Conservation (phyloP, 306 rosid species). For the Prunus mira region DNA sequence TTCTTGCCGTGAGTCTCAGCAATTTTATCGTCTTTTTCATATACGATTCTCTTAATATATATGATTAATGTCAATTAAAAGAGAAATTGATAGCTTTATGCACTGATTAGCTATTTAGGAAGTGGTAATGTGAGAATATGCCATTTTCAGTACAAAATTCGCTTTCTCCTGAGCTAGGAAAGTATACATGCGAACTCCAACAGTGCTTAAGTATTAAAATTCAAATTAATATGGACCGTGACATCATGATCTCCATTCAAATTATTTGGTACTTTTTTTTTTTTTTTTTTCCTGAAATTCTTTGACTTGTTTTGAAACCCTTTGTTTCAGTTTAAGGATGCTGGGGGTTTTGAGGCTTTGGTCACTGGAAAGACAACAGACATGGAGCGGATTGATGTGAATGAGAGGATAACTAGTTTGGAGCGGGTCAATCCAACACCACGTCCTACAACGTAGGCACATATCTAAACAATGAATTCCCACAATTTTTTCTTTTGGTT, state of each 20-base stretch:
- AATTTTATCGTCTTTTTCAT: background rate
- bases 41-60: background rate
- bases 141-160: background rate
- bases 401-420: slow-evolving; percentile 87
- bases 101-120: background rate
- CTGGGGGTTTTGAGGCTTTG: slow-evolving; percentile 89
- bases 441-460: slow-evolving; percentile 88
- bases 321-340: slow-evolving; percentile 78
- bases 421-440: slow-evolving; percentile 96
- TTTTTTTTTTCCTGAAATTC: too few species aligned
- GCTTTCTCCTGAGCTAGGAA: background rate
- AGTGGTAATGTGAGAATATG: background rate
- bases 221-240: background rate
- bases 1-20: slow-evolving; percentile 74
- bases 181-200: background rate
- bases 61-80: background rate
- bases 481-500: background rate
- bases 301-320: background rate
- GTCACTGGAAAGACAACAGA: slow-evolving; percentile 82
- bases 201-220: background rate
- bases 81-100: background rate
- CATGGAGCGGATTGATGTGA: slow-evolving; percentile 80
- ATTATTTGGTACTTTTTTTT: background rate
- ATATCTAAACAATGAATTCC: background rate
- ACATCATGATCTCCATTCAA: background rate